Conservation (phyloP, 441 rosid species). For the Brassica balearica region DNA sequence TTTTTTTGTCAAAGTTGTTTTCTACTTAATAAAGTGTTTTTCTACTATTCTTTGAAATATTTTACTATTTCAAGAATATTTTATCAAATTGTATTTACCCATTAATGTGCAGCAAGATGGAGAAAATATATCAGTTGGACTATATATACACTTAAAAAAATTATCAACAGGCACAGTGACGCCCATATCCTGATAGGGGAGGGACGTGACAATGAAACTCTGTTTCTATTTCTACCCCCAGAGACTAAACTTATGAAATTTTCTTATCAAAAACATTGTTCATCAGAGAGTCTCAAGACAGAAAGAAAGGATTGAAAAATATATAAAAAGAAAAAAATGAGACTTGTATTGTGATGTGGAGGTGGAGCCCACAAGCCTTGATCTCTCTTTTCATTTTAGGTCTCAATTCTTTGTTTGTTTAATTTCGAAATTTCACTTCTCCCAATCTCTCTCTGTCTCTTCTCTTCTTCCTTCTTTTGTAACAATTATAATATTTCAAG, state of each 20-base stretch:
- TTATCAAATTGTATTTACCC: conserved; percentile 2
- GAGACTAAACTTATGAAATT: conserved; percentile 24
- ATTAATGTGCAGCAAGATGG: background rate
- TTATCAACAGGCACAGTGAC: conserved; percentile 26
- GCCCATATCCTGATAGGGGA: conserved; percentile 37
- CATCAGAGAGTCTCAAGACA: conserved; percentile 25
- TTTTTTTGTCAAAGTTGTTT: too few species aligned
- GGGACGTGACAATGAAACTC: conserved; percentile 30
- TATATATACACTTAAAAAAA: background rate
- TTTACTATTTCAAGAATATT: background rate
- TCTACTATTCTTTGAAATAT: background rate
- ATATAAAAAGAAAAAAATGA: conserved; percentile 13
- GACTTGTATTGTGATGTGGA: conserved; percentile 35
- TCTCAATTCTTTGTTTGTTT: conserved; percentile 7
- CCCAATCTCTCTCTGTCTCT: conserved; percentile 37
- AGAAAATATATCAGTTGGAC: background rate
- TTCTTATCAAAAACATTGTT: conserved; percentile 35
- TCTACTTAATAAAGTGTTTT: background rate
- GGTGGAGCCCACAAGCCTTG: conserved; percentile 58
- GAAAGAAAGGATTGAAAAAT: conserved; percentile 1
- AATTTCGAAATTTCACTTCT: conserved; percentile 28
- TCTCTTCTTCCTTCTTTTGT: conserved; percentile 11
- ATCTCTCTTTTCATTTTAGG: conserved; percentile 47
- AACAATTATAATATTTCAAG: conserved; percentile 26
- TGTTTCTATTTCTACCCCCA: background rate